Evolutionary conservation across 2,329 filamentous ascomycete species (phyloP).

Genomic region (Neopestalotiopsis clavispora): DNA sequence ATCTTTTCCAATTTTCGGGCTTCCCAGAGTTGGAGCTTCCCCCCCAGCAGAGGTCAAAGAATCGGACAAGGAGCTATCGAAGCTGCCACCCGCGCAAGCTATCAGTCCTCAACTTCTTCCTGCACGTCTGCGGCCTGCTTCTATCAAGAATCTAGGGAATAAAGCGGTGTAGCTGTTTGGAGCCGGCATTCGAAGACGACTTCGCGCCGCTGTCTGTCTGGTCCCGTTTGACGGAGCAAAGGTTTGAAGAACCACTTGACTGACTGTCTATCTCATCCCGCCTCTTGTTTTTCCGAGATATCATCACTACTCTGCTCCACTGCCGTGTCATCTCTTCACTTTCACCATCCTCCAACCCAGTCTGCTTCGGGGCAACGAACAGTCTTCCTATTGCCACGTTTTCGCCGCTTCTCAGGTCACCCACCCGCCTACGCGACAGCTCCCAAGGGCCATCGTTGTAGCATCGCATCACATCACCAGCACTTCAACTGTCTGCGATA

Average conservation of each 20-base stretch:
- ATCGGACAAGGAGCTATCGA: conserved; percentile 10
- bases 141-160: neutral
- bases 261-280: conserved; percentile 24
- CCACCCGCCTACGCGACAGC: conserved; percentile 17
- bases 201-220: conserved; percentile 26
- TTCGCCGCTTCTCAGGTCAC: conserved; percentile 16
- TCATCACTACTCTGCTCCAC: conserved; percentile 33
- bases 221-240: conserved; percentile 38
- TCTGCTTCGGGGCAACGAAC: conserved; percentile 14
- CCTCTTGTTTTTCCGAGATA: conserved; percentile 29
- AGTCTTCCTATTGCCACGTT: conserved; percentile 9
- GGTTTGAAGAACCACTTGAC: conserved; percentile 41
- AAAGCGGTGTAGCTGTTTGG: conserved; percentile 11
- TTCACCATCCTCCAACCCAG: conserved; percentile 18
- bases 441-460: conserved; percentile 11
- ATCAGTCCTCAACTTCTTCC: neutral
- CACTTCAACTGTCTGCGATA: conserved; percentile 15
- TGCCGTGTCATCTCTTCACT: conserved; percentile 20
- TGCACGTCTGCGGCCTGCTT: conserved; percentile 4
- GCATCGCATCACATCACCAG: conserved; percentile 16
- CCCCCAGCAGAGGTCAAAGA: conserved; percentile 4
- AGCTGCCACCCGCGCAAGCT: conserved; percentile 4
- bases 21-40: conserved; percentile 10
- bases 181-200: neutral
- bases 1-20: neutral